A percentile compares a stretch with the other conserved stretches of the same genome.
Evolutionary conservation across 768 basidiomycete species (phyloP).

Genomic region (Russula emetica): DNA sequence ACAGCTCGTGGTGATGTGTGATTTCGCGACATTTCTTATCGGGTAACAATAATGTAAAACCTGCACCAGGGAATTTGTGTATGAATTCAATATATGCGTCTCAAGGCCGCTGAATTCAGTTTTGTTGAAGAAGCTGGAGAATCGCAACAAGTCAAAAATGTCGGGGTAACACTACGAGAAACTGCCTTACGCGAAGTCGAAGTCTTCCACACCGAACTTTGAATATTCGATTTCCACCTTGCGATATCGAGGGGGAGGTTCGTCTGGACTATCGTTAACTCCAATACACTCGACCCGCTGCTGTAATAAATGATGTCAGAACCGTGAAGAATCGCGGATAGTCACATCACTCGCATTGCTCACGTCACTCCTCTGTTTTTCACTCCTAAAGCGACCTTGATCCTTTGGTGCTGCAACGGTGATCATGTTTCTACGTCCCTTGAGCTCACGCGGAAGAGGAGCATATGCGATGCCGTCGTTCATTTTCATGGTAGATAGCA

Average conservation of each 20-base stretch:
- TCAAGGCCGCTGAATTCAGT: conserved; percentile 89
- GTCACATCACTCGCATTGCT: conserved; percentile 30
- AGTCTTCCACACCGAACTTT: conserved; percentile 97
- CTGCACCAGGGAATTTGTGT: conserved; percentile 88
- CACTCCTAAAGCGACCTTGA: conserved; percentile 81
- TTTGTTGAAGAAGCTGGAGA: conserved; percentile 72
- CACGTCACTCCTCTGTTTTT: conserved; percentile 54
- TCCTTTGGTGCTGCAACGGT: conserved; percentile 48
- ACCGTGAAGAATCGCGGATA: not conserved
- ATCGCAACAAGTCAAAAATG: not conserved
- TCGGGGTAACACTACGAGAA: not conserved
- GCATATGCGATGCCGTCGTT: conserved; percentile 93
- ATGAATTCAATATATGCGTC: conserved; percentile 95
- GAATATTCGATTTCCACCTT: conserved; percentile 98
- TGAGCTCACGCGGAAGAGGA: conserved; percentile 76
- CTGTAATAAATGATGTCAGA: conserved; percentile 33
- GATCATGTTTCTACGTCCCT: conserved; percentile 78
- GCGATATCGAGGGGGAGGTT: conserved; percentile 77
- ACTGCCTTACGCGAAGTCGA: conserved; percentile 81
- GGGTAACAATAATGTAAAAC: conserved; percentile 82
- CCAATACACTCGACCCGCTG: conserved; percentile 49
- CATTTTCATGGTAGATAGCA: conserved; percentile 73
- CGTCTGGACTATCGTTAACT: conserved; percentile 49
- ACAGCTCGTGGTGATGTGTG: conserved; percentile 87
- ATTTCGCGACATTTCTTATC: conserved; percentile 78